Percentiles rank a stretch among this genome's conserved stretches.
phyloP scores from a whole-genome alignment of 2,329 filamentous ascomycete species.

The Calonectria crousiana region DNA sequence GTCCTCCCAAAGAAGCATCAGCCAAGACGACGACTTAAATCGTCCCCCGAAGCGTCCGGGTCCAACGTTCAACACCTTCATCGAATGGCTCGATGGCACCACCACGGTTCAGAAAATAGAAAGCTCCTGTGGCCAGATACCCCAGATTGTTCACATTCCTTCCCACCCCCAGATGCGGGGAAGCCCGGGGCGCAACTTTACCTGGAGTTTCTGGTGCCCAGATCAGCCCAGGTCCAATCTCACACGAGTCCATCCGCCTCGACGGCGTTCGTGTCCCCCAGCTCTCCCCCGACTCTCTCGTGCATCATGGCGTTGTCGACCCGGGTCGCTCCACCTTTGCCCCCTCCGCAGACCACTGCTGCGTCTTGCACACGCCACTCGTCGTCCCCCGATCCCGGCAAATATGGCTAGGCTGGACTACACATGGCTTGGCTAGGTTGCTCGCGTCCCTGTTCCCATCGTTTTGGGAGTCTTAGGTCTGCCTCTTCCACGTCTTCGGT shows the following conservation, averaged over 20 bases:
- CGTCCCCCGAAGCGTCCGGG: background rate
- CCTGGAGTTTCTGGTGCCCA: conserved; percentile 23
- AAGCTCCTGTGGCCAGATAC: conserved; percentile 21
- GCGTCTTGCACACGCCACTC: conserved; percentile 24
- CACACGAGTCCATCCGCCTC: conserved; percentile 11
- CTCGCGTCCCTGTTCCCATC: conserved; percentile 7
- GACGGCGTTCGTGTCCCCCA: conserved; percentile 14
- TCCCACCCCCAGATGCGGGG: conserved; percentile 28
- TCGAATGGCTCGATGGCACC: conserved; percentile 34
- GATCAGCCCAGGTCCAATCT: conserved; percentile 8
- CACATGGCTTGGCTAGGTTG: conserved; percentile 24
- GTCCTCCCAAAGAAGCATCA: background rate
- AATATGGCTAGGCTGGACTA: background rate
- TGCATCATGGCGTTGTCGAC: conserved; percentile 22
- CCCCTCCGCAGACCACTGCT: conserved; percentile 23
- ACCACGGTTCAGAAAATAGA: conserved; percentile 26
- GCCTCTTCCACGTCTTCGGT: background rate
- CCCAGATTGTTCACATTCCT: conserved; percentile 37
- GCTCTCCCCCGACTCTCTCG: conserved; percentile 10
- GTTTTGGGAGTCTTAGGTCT: background rate
- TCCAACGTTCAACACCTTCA: background rate
- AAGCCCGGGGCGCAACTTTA: conserved; percentile 23
- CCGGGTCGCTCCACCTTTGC: conserved; percentile 24
- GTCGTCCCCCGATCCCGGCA: background rate
- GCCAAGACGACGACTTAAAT: background rate